phyloP scores from a whole-genome alignment of 1,284 basidiomycete genomes.

The Leccinum fuscescens region DNA sequence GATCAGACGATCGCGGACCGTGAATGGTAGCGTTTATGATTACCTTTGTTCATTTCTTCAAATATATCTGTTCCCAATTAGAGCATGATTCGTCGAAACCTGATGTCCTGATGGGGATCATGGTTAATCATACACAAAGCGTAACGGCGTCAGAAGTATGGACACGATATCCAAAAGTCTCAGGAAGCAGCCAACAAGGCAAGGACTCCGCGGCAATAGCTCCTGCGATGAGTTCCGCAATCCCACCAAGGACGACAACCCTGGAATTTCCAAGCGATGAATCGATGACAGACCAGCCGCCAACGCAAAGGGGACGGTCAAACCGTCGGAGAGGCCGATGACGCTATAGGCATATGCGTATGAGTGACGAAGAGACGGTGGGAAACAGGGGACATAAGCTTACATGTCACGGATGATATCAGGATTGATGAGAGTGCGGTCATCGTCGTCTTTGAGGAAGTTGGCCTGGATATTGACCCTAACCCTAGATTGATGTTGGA shows the following conservation, averaged over 20 bases:
- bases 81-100: background rate
- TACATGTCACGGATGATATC: constrained; percentile 70
- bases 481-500: too few species aligned
- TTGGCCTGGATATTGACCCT: too few species aligned
- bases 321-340: constrained; percentile 94
- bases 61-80: background rate
- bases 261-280: constrained; percentile 86
- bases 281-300: constrained; percentile 88
- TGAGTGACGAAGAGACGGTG: constrained; percentile 5
- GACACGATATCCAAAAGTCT: background rate
- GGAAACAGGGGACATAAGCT: constrained; percentile 25
- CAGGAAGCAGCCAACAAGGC: background rate
- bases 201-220: constrained; percentile 58
- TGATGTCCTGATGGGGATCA: background rate
- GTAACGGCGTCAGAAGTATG: background rate
- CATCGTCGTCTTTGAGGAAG: constrained; percentile 65
- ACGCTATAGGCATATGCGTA: constrained; percentile 49
- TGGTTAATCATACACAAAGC: background rate
- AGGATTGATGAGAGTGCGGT: constrained; percentile 69
- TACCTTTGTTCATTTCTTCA: background rate
- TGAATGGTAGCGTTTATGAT: background rate
- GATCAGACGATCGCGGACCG: background rate
- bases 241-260: constrained; percentile 87
- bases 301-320: constrained; percentile 91
- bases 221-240: constrained; percentile 93